phyloP scores from a whole-genome alignment of 1,284 basidiomycete species.

The Pulveroboletus ridleyi region DNA sequence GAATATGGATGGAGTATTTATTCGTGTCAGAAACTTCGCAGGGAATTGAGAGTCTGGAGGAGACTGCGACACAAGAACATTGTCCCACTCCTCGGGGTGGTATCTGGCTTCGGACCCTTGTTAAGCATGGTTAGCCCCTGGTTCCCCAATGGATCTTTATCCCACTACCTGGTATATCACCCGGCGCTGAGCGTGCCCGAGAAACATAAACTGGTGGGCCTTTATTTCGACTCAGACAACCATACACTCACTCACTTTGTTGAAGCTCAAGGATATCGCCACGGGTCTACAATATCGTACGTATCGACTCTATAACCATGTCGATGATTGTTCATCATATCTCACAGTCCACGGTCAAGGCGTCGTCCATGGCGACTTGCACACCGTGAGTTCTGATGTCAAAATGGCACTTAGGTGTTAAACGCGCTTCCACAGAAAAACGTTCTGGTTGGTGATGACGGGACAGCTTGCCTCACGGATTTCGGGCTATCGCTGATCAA shows the following conservation, averaged over 20 bases:
- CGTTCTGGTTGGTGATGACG: conserved; percentile 30
- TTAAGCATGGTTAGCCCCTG: conserved; percentile 37
- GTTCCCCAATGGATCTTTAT: conserved; percentile 36
- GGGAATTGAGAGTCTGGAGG: conserved; percentile 37
- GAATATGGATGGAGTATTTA: background rate
- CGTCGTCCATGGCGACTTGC: conserved; percentile 36
- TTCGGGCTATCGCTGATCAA: conserved; percentile 44
- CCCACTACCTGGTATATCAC: conserved; percentile 21
- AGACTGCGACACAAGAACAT: conserved; percentile 32
- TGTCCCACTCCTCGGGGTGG: conserved; percentile 36
- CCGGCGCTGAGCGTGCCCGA: background rate
- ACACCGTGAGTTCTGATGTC: conserved; percentile 23
- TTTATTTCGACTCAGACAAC: background rate
- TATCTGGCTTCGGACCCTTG: conserved; percentile 27
- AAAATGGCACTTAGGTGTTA: background rate
- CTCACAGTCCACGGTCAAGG: conserved; percentile 30
- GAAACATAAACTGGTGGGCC: conserved; percentile 29
- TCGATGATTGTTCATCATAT: background rate
- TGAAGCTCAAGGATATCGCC: conserved; percentile 33
- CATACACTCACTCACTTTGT: background rate
- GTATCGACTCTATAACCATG: conserved; percentile 11
- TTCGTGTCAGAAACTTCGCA: conserved; percentile 31
- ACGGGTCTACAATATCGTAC: conserved; percentile 36
- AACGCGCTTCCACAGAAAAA: conserved; percentile 32
- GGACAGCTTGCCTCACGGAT: conserved; percentile 37